Conservation (phyloP, 225 moss, liverwort and hornwort genomes). For the Thuidium tamariscinum region DNA sequence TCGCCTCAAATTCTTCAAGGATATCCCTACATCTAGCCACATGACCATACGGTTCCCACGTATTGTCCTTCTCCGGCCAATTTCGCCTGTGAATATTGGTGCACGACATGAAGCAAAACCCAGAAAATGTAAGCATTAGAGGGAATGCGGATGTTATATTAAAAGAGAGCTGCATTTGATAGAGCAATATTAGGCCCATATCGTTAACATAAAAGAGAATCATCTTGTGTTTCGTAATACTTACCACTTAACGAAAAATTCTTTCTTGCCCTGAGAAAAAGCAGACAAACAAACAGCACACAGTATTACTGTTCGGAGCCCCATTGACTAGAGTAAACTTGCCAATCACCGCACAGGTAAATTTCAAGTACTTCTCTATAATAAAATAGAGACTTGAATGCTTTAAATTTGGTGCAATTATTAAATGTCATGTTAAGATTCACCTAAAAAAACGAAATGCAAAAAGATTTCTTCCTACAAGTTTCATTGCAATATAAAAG, state of each 20-base stretch:
- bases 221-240: not conserved
- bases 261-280: conserved; percentile 69
- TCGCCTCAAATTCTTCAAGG: conserved; percentile 52
- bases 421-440: too few species aligned
- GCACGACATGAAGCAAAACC: not conserved
- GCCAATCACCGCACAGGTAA: too few species aligned
- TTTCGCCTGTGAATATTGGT: conserved; percentile 26
- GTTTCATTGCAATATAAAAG: too few species aligned
- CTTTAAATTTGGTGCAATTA: too few species aligned
- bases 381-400: too few species aligned
- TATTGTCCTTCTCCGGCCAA: conserved; percentile 60
- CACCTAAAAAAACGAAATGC: too few species aligned
- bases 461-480: too few species aligned
- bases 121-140: not conserved
- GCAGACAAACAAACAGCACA: not conserved
- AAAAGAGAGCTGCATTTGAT: not conserved
- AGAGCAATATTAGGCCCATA: not conserved
- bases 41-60: conserved; percentile 57
- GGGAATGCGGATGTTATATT: not conserved
- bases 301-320: not conserved
- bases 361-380: too few species aligned
- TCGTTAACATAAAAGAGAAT: not conserved
- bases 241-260: conserved; percentile 88
- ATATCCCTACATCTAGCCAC: conserved; percentile 54
- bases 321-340: too few species aligned